Conservation (phyloP, 306 rosid genomes). For the Inga oerstediana region DNA sequence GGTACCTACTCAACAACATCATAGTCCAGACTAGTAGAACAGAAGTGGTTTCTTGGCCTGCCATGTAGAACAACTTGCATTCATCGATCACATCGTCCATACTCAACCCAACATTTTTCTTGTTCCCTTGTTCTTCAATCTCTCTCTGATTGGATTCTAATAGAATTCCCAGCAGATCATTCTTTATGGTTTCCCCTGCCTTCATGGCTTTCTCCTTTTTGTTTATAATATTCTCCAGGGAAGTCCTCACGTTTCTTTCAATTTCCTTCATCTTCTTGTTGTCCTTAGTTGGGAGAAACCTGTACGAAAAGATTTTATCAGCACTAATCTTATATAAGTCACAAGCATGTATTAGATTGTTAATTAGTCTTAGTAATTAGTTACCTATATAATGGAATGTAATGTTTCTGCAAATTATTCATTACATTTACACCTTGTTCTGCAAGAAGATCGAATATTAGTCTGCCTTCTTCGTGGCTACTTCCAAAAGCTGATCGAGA, state of each 20-base stretch:
- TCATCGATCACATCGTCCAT: slow-evolving; percentile 45
- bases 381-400: slow-evolving; percentile 38
- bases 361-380: neutral
- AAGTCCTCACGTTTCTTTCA: neutral
- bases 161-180: neutral
- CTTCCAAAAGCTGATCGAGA: neutral
- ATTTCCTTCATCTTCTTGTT: neutral
- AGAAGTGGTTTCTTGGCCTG: slow-evolving; percentile 11
- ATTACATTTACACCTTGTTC: neutral
- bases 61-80: neutral
- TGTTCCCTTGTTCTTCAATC: slow-evolving; percentile 7
- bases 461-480: slow-evolving; percentile 27
- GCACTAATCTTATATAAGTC: neutral
- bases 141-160: neutral
- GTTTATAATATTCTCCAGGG: neutral
- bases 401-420: neutral
- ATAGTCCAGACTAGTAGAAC: neutral
- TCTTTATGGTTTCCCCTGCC: neutral
- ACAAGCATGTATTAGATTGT: neutral
- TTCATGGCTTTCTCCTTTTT: slow-evolving; percentile 41
- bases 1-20: slow-evolving; percentile 21
- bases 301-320: neutral
- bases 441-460: slow-evolving; percentile 33
- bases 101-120: neutral
- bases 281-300: neutral